These are phyloP conservation scores for Boletus sp. DNA, from an alignment of 768 basidiomycete species.

Conservation along the genomic window DNA sequence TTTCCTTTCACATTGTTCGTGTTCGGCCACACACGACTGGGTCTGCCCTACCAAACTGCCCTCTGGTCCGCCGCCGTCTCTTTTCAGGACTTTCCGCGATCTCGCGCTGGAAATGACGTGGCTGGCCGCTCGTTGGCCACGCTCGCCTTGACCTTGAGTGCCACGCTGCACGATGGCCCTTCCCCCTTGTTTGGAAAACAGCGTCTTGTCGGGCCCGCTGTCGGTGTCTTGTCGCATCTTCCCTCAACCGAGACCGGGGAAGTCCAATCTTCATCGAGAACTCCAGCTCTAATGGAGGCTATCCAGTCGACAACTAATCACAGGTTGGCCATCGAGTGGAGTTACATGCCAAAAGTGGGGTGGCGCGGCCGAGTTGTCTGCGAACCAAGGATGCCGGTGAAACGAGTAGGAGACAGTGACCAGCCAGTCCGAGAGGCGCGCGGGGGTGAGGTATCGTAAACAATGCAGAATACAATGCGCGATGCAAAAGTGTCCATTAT, in stretches of 20 bases:
- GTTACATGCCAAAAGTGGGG: conserved; percentile 33
- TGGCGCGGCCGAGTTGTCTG: conserved; percentile 54
- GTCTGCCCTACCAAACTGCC: conserved; percentile 28
- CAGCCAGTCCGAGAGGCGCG: conserved; percentile 23
- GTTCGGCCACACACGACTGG: too few relatives aligned
- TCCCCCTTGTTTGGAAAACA: too few relatives aligned
- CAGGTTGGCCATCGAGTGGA: conserved; percentile 37
- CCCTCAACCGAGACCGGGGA: conserved; percentile 50
- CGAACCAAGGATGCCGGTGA: conserved; percentile 16
- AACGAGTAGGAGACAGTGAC: conserved; percentile 12
- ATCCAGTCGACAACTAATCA: conserved; percentile 31
- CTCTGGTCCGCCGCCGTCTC: conserved; percentile 20
- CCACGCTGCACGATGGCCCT: too few relatives aligned
- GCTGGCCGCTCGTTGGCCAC: conserved; percentile 64
- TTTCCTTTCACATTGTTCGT: too few relatives aligned
- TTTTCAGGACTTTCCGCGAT: conserved; percentile 70
- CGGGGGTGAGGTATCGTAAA: conserved; percentile 33
- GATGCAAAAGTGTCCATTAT: conserved; percentile 41
- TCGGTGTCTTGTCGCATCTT: conserved; percentile 54
- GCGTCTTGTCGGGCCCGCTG: too few relatives aligned
- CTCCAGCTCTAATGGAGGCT: conserved; percentile 27
- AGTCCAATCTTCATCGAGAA: conserved; percentile 49
- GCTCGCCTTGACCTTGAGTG: conserved; percentile 71
- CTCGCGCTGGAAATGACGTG: conserved; percentile 78
- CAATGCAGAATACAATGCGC: conserved; percentile 40